phyloP scores from a whole-genome alignment of 139 green algal species.

The Tetratostichococcus sp. region DNA sequence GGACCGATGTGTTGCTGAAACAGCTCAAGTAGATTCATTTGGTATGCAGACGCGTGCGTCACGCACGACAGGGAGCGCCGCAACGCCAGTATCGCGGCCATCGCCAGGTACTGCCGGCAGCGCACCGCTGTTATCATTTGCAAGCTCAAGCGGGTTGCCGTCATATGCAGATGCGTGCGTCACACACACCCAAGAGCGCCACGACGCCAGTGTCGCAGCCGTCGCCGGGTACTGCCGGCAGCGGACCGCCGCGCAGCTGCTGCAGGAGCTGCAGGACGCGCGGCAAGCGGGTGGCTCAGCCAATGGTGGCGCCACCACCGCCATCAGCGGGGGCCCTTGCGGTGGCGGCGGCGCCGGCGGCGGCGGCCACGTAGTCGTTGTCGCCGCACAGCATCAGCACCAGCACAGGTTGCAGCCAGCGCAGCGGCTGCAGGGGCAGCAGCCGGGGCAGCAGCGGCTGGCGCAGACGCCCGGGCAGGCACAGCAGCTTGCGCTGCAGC shows the following conservation, averaged over 20 bases:
- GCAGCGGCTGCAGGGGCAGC: too few relatives aligned
- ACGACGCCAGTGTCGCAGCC: constrained; percentile 28
- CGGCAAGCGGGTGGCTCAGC: too few relatives aligned
- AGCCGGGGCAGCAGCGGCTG: too few relatives aligned
- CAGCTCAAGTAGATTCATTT: not conserved
- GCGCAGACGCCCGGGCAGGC: too few relatives aligned
- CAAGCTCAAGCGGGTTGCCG: not conserved
- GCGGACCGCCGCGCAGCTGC: constrained; percentile 33
- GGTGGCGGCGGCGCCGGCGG: not conserved
- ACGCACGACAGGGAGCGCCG: constrained; percentile 50
- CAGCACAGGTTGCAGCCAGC: too few relatives aligned
- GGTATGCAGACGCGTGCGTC: constrained; percentile 38
- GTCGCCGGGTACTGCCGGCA: constrained; percentile 60
- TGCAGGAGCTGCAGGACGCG: constrained; percentile 31
- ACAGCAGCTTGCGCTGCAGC: too few relatives aligned
- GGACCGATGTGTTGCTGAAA: too few relatives aligned
- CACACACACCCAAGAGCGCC: constrained; percentile 44
- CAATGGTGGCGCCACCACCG: too few relatives aligned
- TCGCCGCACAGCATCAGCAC: too few relatives aligned
- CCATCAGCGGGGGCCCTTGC: too few relatives aligned
- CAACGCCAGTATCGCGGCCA: not conserved
- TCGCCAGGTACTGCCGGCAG: constrained; percentile 23
- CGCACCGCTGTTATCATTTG: constrained; percentile 9
- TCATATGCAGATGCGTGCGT: constrained; percentile 39
- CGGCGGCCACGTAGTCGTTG: not conserved